Evolutionary conservation across 2,329 filamentous ascomycete genomes (phyloP).

Genomic region (Aureobasidium sp.): DNA sequence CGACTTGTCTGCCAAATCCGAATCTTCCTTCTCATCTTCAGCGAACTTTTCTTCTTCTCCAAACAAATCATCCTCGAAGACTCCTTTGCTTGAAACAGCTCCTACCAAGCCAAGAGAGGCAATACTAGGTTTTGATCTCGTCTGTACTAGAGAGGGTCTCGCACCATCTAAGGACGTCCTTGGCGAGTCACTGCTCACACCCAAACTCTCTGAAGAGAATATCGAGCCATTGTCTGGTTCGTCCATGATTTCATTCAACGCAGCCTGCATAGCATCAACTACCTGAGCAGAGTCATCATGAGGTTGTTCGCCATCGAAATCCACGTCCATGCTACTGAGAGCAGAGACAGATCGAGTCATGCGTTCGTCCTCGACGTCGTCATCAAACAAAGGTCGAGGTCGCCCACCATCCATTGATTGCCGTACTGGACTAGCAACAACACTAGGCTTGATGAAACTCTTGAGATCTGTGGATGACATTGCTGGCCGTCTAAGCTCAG

Average conservation of each 20-base stretch:
- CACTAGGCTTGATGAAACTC: slow-evolving; percentile 23
- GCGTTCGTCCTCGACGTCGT: slow-evolving; percentile 67
- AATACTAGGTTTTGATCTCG: slow-evolving; percentile 68
- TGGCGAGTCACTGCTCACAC: slow-evolving; percentile 44
- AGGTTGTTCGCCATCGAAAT: slow-evolving; percentile 45
- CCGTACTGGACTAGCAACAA: slow-evolving; percentile 42
- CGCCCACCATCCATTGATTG: slow-evolving; percentile 64
- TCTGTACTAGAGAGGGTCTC: slow-evolving; percentile 39
- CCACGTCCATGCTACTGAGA: slow-evolving; percentile 71
- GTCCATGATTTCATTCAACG: slow-evolving; percentile 85
- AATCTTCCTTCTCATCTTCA: slow-evolving; percentile 77
- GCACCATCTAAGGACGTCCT: slow-evolving; percentile 40
- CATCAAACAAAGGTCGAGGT: slow-evolving; percentile 63
- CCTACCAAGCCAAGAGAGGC: slow-evolving; percentile 87
- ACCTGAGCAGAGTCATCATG: slow-evolving; percentile 57
- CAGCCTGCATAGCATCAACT: slow-evolving; percentile 87
- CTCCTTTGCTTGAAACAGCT: slow-evolving; percentile 76
- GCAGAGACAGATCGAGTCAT: slow-evolving; percentile 73
- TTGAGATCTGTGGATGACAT: slow-evolving; percentile 56
- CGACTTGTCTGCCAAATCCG: slow-evolving; percentile 46
- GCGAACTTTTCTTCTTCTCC: slow-evolving; percentile 82
- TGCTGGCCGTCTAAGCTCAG: slow-evolving; percentile 52
- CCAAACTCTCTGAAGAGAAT: slow-evolving; percentile 45
- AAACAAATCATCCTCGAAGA: slow-evolving; percentile 88
- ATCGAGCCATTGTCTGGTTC: slow-evolving; percentile 59